phyloP scores from a whole-genome alignment of 108 stramenopile genomes.

The Cyclotella sp. region DNA sequence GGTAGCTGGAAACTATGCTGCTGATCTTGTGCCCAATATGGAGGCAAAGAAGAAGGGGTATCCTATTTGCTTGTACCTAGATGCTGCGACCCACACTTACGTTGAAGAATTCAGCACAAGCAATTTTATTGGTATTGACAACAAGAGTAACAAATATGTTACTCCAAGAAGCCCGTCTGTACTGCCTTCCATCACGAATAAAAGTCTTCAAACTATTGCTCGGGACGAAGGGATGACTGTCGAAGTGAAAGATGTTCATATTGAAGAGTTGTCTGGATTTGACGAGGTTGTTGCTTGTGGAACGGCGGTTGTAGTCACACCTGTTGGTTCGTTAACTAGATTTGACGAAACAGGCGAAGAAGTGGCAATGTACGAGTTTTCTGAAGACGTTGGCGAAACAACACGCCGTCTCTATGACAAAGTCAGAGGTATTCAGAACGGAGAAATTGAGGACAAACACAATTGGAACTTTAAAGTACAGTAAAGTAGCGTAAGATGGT shows the following conservation, averaged over 20 bases:
- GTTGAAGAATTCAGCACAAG: constrained; percentile 99
- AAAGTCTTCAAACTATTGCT: constrained; percentile 95
- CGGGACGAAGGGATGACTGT: constrained; percentile 90
- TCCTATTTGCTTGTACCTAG: constrained; percentile 96
- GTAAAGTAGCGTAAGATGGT: not conserved
- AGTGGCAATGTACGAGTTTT: constrained; percentile 69
- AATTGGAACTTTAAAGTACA: constrained; percentile 87
- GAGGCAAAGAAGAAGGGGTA: constrained; percentile 95
- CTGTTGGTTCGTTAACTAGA: constrained; percentile 85
- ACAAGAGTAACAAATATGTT: constrained; percentile 79
- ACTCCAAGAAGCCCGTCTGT: constrained; percentile 93
- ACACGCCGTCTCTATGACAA: constrained; percentile 85
- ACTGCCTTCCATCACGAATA: constrained; percentile 96
- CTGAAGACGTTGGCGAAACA: constrained; percentile 82
- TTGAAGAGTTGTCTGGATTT: constrained; percentile 87
- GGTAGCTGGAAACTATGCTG: constrained; percentile 99
- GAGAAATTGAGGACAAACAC: constrained; percentile 91
- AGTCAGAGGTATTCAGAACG: constrained; percentile 93
- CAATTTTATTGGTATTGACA: constrained; percentile 97
- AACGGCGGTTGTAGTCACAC: constrained; percentile 98
- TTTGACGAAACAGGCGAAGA: constrained; percentile 64
- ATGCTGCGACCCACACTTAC: constrained; percentile 89
- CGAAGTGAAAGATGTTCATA: constrained; percentile 78
- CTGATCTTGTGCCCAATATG: constrained; percentile 97
- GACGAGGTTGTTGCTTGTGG: constrained; percentile 97